A percentile compares a stretch with the other conserved stretches of the same genome.
These are phyloP conservation scores for Naegleria gruberi DNA, from an alignment of 208 protist species.

Conservation along the genomic window DNA sequence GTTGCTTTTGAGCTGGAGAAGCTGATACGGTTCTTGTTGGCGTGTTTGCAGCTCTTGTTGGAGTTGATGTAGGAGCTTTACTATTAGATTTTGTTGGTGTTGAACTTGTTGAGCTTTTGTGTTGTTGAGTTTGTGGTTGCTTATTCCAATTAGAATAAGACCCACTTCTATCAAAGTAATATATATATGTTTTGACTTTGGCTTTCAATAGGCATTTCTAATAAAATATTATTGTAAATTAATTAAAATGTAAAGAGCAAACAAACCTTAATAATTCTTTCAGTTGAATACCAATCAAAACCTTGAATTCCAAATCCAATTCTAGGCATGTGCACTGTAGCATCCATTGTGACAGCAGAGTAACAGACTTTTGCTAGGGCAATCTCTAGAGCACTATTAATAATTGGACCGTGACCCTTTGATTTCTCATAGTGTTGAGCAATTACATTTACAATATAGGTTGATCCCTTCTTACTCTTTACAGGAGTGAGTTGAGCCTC, in stretches of 20 bases:
- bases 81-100: background rate
- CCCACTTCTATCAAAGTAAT: background rate
- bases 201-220: background rate
- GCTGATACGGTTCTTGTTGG: background rate
- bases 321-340: background rate
- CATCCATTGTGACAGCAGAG: background rate
- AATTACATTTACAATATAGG: background rate
- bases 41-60: background rate
- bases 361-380: background rate
- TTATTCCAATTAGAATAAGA: too few species aligned
- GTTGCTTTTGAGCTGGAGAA: background rate
- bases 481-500: background rate
- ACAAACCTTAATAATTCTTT: conserved; percentile 5
- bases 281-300: conserved; percentile 7
- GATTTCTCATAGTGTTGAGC: background rate
- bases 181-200: background rate
- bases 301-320: background rate
- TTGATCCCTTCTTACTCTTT: background rate
- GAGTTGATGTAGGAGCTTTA: background rate
- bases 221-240: too few species aligned
- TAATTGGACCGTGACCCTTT: background rate
- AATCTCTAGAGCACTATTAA: background rate
- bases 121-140: too few species aligned
- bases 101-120: too few species aligned
- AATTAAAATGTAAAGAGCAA: too few species aligned